Base-by-base conservation (phyloP, 1,284 basidiomycete species). In the Ceratobasidium sp. region DNA sequence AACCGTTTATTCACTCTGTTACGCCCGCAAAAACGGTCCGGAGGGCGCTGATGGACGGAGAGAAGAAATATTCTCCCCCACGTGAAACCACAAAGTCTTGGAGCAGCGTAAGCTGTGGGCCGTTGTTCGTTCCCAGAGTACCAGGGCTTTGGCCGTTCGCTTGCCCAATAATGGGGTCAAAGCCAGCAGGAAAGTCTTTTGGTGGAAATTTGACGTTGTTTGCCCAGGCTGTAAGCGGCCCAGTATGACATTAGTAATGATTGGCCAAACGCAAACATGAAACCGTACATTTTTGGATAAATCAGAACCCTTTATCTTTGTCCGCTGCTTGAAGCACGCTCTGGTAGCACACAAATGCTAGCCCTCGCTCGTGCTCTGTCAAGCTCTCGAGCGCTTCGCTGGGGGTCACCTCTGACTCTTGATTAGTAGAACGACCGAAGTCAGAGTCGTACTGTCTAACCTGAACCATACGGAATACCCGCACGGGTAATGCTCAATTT, bases 251-350 rank as follows among this genome's bases (percentile, higher is more conserved):
- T 63, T 18, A 63, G 60, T 18, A 7, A 20, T 20, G n/a, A 5
- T 55, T 20, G 5, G n/a, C 53, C 5, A 23, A 55, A 26, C 20
- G 39, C 20, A 39, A 40, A 63, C 13, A 3, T 46, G 13, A 13
- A 46, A 20, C 12, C 83, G 79, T 73, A 85, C 84, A 81, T 46
- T 84, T 78, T 81, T 90, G 89, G 49, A 89, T 83, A 83, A 89
- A 89, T 64, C 85, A 84, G 84, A 90, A 90, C 0, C 88, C 89
- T n/a, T n/a, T n/a, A n/a, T n/a, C n/a, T n/a, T n/a, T n/a, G n/a
- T n/a, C n/a, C n/a, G n/a, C n/a, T n/a, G n/a, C n/a, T n/a, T n/a
- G 13, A 77, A 90, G 86, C 79, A 84, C 86, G 71, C 86, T 87
- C 81, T 89, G 89, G 79, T 89, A 90, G 60, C 84, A 86, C 20